Evolutionary conservation across 2,329 filamentous ascomycete species (phyloP).

Genomic region (Fusarium mexicanum): DNA sequence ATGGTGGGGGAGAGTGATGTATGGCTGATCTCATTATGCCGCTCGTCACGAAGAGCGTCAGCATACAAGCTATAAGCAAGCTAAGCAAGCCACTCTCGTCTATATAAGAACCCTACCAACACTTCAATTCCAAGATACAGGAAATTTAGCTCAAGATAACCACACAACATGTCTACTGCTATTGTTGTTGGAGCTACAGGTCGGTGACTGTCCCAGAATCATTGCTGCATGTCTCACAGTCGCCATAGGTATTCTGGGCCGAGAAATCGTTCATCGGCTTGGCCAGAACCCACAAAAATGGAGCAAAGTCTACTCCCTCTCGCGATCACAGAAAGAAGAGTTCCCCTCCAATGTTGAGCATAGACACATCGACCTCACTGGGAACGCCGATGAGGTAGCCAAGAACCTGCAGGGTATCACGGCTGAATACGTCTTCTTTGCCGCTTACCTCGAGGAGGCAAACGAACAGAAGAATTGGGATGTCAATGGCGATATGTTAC

Average conservation of each 20-base stretch:
- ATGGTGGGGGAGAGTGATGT: background rate
- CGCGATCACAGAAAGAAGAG: slow-evolving; percentile 5
- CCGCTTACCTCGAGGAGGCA: slow-evolving; percentile 3
- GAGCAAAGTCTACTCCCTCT: slow-evolving; percentile 5
- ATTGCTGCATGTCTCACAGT: background rate
- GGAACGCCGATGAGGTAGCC: background rate
- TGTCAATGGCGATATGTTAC: slow-evolving; percentile 13
- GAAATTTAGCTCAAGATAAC: background rate
- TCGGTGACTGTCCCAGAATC: background rate
- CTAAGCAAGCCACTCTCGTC: background rate
- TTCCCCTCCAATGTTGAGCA: slow-evolving; percentile 12
- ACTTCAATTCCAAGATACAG: background rate
- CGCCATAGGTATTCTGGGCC: background rate
- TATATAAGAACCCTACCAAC: background rate
- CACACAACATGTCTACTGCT: background rate
- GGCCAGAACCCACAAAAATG: background rate
- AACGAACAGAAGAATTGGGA: background rate
- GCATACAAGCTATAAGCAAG: background rate
- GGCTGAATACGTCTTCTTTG: slow-evolving; percentile 13
- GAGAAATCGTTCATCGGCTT: slow-evolving; percentile 3
- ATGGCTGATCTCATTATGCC: background rate
- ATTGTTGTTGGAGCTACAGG: slow-evolving; percentile 12
- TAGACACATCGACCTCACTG: slow-evolving; percentile 5
- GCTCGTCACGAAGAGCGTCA: accelerated
- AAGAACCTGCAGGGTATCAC: background rate